Base-by-base conservation (phyloP, 228 moss, liverwort and hornwort species). In the Sphagnum fallax region DNA sequence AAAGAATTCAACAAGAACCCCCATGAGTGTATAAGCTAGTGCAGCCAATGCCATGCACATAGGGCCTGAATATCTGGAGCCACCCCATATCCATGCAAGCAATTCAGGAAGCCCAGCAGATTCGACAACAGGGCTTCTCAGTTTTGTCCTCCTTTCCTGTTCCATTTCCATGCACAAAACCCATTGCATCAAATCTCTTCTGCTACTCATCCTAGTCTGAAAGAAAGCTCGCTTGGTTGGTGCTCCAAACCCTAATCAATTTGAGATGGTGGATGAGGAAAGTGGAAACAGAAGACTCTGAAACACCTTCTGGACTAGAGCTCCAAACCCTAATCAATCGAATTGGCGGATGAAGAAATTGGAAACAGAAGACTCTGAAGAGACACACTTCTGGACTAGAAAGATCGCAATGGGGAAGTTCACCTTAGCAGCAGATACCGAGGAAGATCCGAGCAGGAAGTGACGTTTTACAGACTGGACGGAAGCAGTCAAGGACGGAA, bases 61-160 rank as follows among this genome's bases (percentile, higher is more conserved):
- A 10, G 49, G 47, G 50, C 65, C 65, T 50, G 65, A 65, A 65
- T 65, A 49, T 65, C 47, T 65, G 65, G 65, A 65, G 10, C 65
- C 65, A 49, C 65, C 14, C 65, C 65, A 65, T 6, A 65, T 11
- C 65, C 65, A 65, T 13, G 49, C 13, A 5, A 65, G 11, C 2
- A 10, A 65, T 49, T 65, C 65, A 48, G 11, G 6, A 4, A 13
- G 48, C 50, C 48, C 65, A 14, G 13, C 49, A 8, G 48, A 9
- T 32, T 32, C 32, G 10, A 5, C 65, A 48, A 62, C 61, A 62
- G 16, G 61, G 61, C 47, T 49, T 14, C 49, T 47, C 48, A 50
- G 48, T 65, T 65, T 65, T 48, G 12, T 49, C 14, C 48, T 65
- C 48, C 65, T 65, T 65, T 49, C 65, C 65, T 65, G 65, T 49